Percentiles rank a stretch among this genome's conserved stretches.
phyloP scores from a whole-genome alignment of 352 stramenopile genomes.

The Pythium volutum region DNA sequence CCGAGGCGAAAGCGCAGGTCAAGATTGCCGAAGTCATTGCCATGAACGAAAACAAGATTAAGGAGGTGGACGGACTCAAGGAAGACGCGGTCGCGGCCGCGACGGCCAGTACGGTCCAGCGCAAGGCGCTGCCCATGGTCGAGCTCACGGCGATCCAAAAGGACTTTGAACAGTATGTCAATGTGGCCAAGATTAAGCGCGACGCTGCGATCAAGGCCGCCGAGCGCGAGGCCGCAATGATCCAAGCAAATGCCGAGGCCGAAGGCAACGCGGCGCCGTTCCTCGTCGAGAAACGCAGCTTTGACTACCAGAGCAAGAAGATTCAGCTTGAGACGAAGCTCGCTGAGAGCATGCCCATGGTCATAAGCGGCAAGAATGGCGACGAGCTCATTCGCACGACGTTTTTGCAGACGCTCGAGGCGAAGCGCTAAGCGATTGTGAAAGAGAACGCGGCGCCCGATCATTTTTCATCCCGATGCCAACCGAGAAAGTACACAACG shows the following conservation, averaged over 20 bases:
- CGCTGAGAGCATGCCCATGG: conserved; percentile 53
- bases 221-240: conserved; percentile 51
- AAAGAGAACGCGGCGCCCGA: neutral
- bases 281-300: conserved; percentile 72
- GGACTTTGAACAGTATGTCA: conserved; percentile 69
- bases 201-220: conserved; percentile 69
- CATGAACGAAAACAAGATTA: conserved; percentile 65
- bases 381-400: conserved; percentile 73
- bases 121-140: conserved; percentile 54
- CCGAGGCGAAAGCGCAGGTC: conserved; percentile 74
- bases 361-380: conserved; percentile 84
- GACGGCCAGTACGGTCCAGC: conserved; percentile 51
- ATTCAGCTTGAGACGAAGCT: conserved; percentile 57
- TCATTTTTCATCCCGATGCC: no score
- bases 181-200: conserved; percentile 54
- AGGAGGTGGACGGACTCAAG: conserved; percentile 65
- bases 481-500: no score
- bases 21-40: conserved; percentile 54
- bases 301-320: conserved; percentile 76
- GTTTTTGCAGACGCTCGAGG: conserved; percentile 45
- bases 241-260: conserved; percentile 50
- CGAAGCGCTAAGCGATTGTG: conserved; percentile 21
- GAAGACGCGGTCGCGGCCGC: conserved; percentile 55
- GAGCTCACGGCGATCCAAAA: conserved; percentile 54
- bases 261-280: conserved; percentile 56